phyloP scores from a whole-genome alignment of 2,329 filamentous ascomycete species.

The Penicillium digitatum region DNA sequence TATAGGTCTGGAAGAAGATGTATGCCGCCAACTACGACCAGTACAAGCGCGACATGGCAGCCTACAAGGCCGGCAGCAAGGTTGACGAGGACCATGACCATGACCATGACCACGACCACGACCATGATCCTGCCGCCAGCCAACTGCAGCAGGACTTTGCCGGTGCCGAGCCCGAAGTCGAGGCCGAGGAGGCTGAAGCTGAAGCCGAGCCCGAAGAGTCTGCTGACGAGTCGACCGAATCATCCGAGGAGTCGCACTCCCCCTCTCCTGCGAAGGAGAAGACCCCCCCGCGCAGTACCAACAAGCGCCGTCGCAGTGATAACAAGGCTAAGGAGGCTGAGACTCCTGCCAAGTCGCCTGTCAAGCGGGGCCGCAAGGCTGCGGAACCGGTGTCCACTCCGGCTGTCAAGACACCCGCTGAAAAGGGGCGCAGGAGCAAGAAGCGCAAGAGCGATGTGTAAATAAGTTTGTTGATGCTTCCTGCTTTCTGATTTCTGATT shows the following conservation, averaged over 20 bases:
- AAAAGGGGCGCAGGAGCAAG: conserved; percentile 41
- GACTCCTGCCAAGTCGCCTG: conserved; percentile 29
- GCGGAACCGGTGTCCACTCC: conserved; percentile 12
- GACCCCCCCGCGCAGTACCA: conserved; percentile 40
- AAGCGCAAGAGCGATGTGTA: conserved; percentile 47
- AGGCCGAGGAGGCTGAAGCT: conserved; percentile 20
- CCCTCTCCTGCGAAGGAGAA: conserved; percentile 41
- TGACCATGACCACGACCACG: no score
- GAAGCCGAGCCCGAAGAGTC: conserved; percentile 13
- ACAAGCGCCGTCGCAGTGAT: conserved; percentile 45
- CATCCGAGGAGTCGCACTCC: conserved; percentile 32
- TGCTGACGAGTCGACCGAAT: conserved; percentile 26
- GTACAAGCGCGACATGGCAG: conserved; percentile 54
- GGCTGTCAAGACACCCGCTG: conserved; percentile 29
- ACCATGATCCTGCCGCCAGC: conserved; percentile 35
- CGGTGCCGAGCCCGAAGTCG: conserved; percentile 32
- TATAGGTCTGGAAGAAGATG: conserved; percentile 53
- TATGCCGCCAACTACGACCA: conserved; percentile 55
- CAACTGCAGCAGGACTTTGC: conserved; percentile 44
- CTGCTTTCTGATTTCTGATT: conserved; percentile 17
- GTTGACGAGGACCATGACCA: conserved; percentile 44
- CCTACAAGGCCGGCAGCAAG: conserved; percentile 53
- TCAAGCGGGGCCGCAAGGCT: conserved; percentile 23
- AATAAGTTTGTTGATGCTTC: conserved; percentile 11
- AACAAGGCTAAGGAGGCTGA: conserved; percentile 28